Percentiles rank a stretch among this genome's conserved stretches.
These are phyloP conservation scores for Geotrichum armillariae DNA, from an alignment of 1,139 yeast genomes.

Conservation along the genomic window DNA sequence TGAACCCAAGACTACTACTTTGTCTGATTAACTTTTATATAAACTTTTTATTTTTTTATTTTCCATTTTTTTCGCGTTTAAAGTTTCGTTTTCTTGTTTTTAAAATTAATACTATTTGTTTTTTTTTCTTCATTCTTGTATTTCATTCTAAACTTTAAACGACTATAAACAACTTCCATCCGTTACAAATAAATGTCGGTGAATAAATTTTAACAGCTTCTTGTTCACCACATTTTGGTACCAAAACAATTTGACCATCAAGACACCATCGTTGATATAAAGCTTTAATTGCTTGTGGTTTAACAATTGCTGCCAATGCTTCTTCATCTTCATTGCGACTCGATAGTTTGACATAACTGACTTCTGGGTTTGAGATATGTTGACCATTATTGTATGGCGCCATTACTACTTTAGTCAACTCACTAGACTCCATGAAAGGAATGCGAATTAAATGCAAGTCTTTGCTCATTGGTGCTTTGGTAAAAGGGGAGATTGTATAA, in stretches of 20 bases:
- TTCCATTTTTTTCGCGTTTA: too few relatives aligned
- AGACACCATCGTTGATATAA: conserved; percentile 17
- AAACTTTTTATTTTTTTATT: too few relatives aligned
- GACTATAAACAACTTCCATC: conserved; percentile 36
- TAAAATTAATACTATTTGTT: conserved; percentile 7
- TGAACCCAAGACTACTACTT: conserved; percentile 1
- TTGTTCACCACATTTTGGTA: conserved; percentile 18
- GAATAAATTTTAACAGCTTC: conserved; percentile 26
- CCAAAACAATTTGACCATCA: conserved; percentile 33
- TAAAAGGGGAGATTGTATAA: conserved; percentile 72
- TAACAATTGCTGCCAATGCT: conserved; percentile 5
- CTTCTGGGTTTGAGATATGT: conserved; percentile 47
- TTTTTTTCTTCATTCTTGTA: not conserved
- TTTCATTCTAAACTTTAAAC: conserved; percentile 18
- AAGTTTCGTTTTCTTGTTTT: too few relatives aligned
- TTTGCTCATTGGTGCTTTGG: conserved; percentile 49
- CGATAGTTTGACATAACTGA: conserved; percentile 8
- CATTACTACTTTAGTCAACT: conserved; percentile 57
- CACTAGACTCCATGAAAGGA: conserved; percentile 41
- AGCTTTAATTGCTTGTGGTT: conserved; percentile 1
- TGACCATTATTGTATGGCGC: conserved; percentile 58
- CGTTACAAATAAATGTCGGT: conserved; percentile 30
- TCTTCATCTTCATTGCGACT: conserved; percentile 24
- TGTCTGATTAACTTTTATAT: too few relatives aligned
- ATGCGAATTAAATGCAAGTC: conserved; percentile 58